A percentile compares a stretch with the other conserved stretches of the same genome.
phyloP scores from a whole-genome alignment of 345 rosid species.

The Isatis tinctoria region DNA sequence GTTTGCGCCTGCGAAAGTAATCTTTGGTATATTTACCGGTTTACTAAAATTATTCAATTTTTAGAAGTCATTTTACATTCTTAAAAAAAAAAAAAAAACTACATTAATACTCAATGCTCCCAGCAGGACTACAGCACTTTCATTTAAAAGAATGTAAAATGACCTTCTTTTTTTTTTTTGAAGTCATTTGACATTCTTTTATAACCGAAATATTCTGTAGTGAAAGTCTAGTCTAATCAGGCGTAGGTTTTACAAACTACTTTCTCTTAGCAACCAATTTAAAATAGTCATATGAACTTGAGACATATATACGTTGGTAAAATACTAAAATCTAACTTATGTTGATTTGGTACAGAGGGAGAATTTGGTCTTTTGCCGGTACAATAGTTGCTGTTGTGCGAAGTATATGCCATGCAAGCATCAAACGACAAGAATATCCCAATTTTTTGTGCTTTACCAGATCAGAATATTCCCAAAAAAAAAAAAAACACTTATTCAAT shows the following conservation, averaged over 20 bases:
- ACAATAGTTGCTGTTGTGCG: background rate
- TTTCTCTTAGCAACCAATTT: background rate
- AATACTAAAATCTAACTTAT: background rate
- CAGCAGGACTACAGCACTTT: too few species aligned
- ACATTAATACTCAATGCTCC: too few species aligned
- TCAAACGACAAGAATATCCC: constrained; percentile 34
- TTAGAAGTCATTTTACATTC: background rate
- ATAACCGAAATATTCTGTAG: background rate
- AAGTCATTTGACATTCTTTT: background rate
- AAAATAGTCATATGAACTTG: background rate
- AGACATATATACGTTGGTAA: background rate
- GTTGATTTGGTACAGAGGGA: background rate
- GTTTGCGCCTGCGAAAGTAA: too few species aligned
- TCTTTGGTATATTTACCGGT: background rate
- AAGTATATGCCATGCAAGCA: constrained; percentile 34
- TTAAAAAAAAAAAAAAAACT: too few species aligned
- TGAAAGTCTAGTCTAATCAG: background rate
- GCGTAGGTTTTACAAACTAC: background rate
- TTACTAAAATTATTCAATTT: background rate
- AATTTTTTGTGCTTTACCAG: constrained; percentile 7
- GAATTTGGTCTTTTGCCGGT: background rate
- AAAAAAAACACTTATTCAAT: background rate
- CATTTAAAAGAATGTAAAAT: too few species aligned
- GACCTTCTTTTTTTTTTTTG: too few species aligned
- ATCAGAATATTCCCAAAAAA: constrained; percentile 29